Conservation (phyloP, 2,329 filamentous ascomycete species). For the Aspergillus ochraceus region DNA sequence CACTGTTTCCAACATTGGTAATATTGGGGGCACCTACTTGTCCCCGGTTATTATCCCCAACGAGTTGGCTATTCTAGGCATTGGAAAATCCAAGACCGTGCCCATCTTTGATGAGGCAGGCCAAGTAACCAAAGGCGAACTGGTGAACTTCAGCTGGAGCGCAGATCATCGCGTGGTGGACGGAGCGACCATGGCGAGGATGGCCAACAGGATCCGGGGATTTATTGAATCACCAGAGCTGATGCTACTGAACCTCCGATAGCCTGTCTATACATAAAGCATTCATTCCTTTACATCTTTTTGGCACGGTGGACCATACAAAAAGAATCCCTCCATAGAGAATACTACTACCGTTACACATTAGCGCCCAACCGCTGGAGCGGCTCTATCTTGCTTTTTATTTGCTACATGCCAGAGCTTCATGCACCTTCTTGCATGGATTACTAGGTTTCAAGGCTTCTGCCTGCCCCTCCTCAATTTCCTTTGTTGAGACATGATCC, state of each 20-base stretch:
- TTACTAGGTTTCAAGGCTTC: too few species aligned
- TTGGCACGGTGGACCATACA: background rate
- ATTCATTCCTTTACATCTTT: background rate
- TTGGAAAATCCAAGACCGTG: slow-evolving; percentile 76
- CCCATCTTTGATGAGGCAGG: slow-evolving; percentile 68
- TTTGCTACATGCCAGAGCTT: too few species aligned
- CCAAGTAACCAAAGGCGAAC: slow-evolving; percentile 71
- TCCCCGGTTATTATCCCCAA: slow-evolving; percentile 86
- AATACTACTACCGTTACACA: background rate
- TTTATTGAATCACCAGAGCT: slow-evolving; percentile 81
- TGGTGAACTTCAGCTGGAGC: slow-evolving; percentile 93
- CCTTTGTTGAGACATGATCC: too few species aligned
- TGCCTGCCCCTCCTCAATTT: too few species aligned
- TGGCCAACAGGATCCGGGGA: slow-evolving; percentile 75
- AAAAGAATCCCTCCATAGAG: background rate
- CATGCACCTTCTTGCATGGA: too few species aligned
- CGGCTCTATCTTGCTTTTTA: too few species aligned
- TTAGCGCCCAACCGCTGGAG: too few species aligned
- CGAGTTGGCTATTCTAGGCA: slow-evolving; percentile 87
- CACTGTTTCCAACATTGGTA: slow-evolving; percentile 95
- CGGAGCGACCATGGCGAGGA: slow-evolving; percentile 89
- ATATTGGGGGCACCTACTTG: slow-evolving; percentile 88
- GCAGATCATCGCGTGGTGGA: slow-evolving; percentile 94
- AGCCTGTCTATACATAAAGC: slow-evolving; percentile 25
- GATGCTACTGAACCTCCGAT: slow-evolving; percentile 82